Evolutionary conservation across 352 stramenopile genomes (phyloP), one percentile per base, ranked within the genome.

Genomic region (Globisporangium takayamanum): DNA sequence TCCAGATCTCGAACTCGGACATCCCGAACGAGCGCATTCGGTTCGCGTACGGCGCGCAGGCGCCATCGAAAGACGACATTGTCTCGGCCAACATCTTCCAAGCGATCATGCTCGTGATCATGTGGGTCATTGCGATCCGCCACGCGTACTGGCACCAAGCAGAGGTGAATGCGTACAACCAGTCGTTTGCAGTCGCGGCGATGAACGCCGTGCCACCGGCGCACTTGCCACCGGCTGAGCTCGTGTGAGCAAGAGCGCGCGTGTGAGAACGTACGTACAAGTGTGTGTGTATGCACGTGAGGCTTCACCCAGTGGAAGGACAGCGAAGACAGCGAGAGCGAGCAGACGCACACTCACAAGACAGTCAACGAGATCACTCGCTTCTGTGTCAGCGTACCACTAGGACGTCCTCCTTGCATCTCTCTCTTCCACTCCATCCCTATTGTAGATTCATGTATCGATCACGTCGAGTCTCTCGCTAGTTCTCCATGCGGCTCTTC

Each of bases 1-100:
- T 88, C 57, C 82, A 91, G 62, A 89, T 94, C 63, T 80, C 76
- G 1, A 49, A 89, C 56, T 82, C 81, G 18, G 81, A 94, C 60
- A 88, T 88, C 55, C 74, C 81, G 10, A 80, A 84, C 47, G 81
- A 84, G 53, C 70, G 72, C 55, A 72, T 88, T 65, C 79, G 80
- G 52, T 89, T 88, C 44, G 75, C 80, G 1, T 94, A 90, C 53
- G 81, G 79, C 14, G 78, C 76, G 18, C 76, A 82, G n/a, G 78
- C 76, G 12, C 84, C 84, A 2, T 88, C 82, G 15, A 88, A 91
- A 45, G 83, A 94, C 12, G 84, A 94, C 49, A 85, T 94, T 36
- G 81, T 94, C 41, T 92, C 82, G 52, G 81, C 82, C 28, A 92
- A 92, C 64, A 70, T 94, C 16, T 89, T 94, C 60, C 82, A 94